Evolutionary conservation across 2,329 filamentous ascomycete species (phyloP).

Genomic region (Fusarium nelsonii): DNA sequence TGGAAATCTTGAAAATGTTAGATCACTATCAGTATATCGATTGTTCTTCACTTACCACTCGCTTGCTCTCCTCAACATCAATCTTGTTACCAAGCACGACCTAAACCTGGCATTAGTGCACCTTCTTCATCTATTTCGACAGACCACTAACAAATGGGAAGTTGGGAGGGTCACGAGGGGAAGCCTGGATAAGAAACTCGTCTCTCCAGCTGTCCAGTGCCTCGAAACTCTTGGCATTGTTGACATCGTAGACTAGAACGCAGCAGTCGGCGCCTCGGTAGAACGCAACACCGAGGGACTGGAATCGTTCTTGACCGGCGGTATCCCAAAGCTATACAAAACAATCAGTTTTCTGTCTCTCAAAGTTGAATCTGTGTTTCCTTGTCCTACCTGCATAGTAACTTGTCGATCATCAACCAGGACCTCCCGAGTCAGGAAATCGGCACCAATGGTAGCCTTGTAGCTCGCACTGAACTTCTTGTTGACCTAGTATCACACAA

Average conservation of each 20-base stretch:
- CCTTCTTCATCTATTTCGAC: neutral
- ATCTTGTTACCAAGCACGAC: conserved; percentile 99
- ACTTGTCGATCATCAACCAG: conserved; percentile 96
- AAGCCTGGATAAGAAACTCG: conserved; percentile 97
- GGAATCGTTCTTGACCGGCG: conserved; percentile 95
- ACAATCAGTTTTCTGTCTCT: conserved; percentile 12
- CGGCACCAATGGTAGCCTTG: conserved; percentile 98
- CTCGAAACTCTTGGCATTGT: conserved; percentile 99
- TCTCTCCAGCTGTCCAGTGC: conserved; percentile 98
- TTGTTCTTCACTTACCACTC: conserved; percentile 69
- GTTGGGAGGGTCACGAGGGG: conserved; percentile 93
- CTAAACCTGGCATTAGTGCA: conserved; percentile 59
- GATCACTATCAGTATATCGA: conserved; percentile 1
- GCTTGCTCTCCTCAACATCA: conserved; percentile 97
- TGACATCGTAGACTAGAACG: conserved; percentile 97
- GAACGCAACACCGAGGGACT: conserved; percentile 96
- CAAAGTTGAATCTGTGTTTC: conserved; percentile 20
- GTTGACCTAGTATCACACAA: conserved; percentile 79
- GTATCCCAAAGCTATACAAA: conserved; percentile 91
- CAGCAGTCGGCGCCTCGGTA: conserved; percentile 98
- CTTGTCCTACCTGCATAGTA: conserved; percentile 86
- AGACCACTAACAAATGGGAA: conserved; percentile 92
- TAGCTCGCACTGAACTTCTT: conserved; percentile 99
- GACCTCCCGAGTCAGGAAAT: conserved; percentile 98
- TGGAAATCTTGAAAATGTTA: conserved; percentile 76